These are phyloP conservation scores for Syzygium grande DNA, from an alignment of 345 rosid genomes.

Conservation along the genomic window DNA sequence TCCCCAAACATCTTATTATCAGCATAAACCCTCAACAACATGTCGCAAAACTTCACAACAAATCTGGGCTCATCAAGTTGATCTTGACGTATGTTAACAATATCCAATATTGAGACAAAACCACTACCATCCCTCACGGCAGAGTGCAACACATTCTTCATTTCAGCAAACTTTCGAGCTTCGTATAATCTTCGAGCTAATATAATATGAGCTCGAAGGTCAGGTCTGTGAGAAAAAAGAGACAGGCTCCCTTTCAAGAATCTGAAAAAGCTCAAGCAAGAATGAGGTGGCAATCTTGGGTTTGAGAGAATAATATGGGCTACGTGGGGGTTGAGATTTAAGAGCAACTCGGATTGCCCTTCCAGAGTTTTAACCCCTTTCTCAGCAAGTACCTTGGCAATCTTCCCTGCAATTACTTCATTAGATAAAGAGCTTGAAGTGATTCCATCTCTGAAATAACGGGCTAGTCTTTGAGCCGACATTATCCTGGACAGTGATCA, in stretches of 20 bases:
- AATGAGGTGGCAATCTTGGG: slow-evolving; percentile 38
- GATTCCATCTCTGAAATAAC: slow-evolving; percentile 5
- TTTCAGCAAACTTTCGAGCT: slow-evolving; percentile 32
- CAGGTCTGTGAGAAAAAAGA: slow-evolving; percentile 24
- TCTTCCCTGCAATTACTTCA: slow-evolving; percentile 15
- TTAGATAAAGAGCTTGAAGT: slow-evolving; percentile 3
- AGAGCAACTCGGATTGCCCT: slow-evolving; percentile 25
- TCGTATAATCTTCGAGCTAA: slow-evolving; percentile 39
- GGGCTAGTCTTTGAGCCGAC: slow-evolving; percentile 22
- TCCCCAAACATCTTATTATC: slow-evolving; percentile 54
- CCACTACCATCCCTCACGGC: slow-evolving; percentile 26
- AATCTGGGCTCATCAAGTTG: slow-evolving; percentile 17
- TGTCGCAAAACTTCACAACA: slow-evolving; percentile 42
- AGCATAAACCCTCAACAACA: slow-evolving; percentile 60
- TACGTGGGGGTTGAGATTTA: slow-evolving; percentile 31
- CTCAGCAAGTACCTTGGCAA: slow-evolving; percentile 13
- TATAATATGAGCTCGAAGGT: slow-evolving; percentile 35
- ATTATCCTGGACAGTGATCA: neutral
- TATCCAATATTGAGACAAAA: slow-evolving; percentile 16
- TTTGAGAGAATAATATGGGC: slow-evolving; percentile 42
- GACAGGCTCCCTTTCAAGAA: slow-evolving; percentile 31
- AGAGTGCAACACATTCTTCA: slow-evolving; percentile 35
- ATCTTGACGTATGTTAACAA: slow-evolving; percentile 23
- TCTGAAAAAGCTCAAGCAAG: slow-evolving; percentile 49
- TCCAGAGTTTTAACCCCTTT: slow-evolving; percentile 30